A percentile compares a stretch with the other conserved stretches of the same genome.
Evolutionary conservation across 1,284 basidiomycete genomes (phyloP).

Genomic region (Fomitopsis schrenkii): DNA sequence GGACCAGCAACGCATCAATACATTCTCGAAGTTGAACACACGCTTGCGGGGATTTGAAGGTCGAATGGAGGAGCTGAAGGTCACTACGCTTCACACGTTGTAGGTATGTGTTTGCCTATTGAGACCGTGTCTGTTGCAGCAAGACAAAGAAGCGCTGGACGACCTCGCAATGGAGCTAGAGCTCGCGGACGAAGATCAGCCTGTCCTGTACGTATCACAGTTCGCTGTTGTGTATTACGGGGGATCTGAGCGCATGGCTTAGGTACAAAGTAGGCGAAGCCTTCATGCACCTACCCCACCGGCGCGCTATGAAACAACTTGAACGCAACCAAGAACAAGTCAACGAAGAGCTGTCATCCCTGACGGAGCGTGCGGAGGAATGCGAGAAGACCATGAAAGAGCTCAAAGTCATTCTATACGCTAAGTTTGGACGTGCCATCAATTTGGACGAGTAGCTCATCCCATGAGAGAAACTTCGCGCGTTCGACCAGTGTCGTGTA

Average conservation of each 20-base stretch:
- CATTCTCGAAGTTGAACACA: conserved; percentile 89
- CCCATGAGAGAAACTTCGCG: not conserved
- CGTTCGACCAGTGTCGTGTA: too few species aligned
- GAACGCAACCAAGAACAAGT: conserved; percentile 66
- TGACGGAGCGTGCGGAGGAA: conserved; percentile 58
- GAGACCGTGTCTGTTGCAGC: conserved; percentile 38
- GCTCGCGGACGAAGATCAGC: conserved; percentile 81
- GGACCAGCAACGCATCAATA: conserved; percentile 92
- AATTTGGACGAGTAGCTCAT: conserved; percentile 71
- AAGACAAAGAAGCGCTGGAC: conserved; percentile 92
- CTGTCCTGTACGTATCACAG: conserved; percentile 56
- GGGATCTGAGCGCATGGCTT: too few species aligned
- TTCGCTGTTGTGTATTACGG: not conserved
- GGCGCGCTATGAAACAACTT: conserved; percentile 72
- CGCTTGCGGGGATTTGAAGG: conserved; percentile 73
- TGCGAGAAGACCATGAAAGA: conserved; percentile 87
- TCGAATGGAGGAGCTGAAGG: conserved; percentile 70
- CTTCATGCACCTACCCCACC: conserved; percentile 77
- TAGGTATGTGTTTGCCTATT: conserved; percentile 1
- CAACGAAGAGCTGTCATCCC: conserved; percentile 51
- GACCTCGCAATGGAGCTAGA: conserved; percentile 88
- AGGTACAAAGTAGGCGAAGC: conserved; percentile 92
- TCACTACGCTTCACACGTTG: conserved; percentile 24
- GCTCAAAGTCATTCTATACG: conserved; percentile 85
- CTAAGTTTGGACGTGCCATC: conserved; percentile 91